Conservation (phyloP, 768 basidiomycete species). For the Nevesoporus exiguus region DNA sequence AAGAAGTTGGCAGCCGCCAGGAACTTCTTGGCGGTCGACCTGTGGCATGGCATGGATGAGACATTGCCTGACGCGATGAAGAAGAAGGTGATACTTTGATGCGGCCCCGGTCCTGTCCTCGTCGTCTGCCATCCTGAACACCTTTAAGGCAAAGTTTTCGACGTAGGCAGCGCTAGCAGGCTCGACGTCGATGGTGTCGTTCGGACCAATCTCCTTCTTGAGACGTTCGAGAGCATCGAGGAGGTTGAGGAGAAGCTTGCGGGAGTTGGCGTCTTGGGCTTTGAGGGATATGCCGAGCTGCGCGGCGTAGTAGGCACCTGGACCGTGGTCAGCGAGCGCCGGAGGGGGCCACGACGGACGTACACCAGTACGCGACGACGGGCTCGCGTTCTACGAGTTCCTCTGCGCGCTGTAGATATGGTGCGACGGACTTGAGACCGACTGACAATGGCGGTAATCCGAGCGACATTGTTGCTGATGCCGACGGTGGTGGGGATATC, state of each 20-base stretch:
- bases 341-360: slow-evolving; percentile 28
- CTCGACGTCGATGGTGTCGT: slow-evolving; percentile 82
- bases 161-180: slow-evolving; percentile 82
- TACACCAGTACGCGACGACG: slow-evolving; percentile 94
- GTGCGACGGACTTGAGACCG: slow-evolving; percentile 64
- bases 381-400: slow-evolving; percentile 83
- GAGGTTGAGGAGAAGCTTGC: slow-evolving; percentile 67
- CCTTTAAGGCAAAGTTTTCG: slow-evolving; percentile 89
- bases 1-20: slow-evolving; percentile 93
- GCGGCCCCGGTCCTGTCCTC: slow-evolving; percentile 80
- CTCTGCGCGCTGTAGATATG: slow-evolving; percentile 86
- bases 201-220: slow-evolving; percentile 69
- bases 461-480: slow-evolving; percentile 33
- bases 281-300: slow-evolving; percentile 80
- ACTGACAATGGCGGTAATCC: slow-evolving; percentile 57
- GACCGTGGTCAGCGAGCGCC: neutral
- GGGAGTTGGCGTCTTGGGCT: slow-evolving; percentile 58
- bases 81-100: slow-evolving; percentile 53
- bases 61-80: neutral
- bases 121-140: slow-evolving; percentile 88
- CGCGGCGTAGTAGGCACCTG: slow-evolving; percentile 89
- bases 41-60: slow-evolving; percentile 30
- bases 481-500: too few relatives aligned
- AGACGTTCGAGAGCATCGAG: slow-evolving; percentile 76
- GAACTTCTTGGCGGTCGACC: slow-evolving; percentile 91